Conservation (phyloP, 139 green algal genomes). For the Marvania coccoides region DNA sequence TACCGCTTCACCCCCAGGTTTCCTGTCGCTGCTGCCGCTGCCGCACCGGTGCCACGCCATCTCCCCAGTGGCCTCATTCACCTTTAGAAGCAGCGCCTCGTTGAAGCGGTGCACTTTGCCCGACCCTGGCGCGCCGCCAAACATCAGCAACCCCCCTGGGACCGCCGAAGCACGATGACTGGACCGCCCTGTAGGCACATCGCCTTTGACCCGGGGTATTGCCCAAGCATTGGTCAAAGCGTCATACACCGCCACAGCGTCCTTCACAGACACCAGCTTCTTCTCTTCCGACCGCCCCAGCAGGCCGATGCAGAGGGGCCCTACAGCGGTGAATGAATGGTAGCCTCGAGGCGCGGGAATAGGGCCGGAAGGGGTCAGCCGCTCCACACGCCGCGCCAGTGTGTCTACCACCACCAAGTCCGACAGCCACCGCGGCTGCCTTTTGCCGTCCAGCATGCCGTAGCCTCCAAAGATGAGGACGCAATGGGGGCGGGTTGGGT, state of each 20-base stretch:
- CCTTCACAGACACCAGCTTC: conserved; percentile 4
- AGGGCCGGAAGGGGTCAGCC: not conserved
- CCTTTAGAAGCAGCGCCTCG: not conserved
- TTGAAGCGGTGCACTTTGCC: not conserved
- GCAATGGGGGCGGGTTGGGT: not conserved
- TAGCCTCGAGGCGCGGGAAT: conserved; percentile 7
- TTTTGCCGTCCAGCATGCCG: not conserved
- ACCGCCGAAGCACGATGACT: not conserved
- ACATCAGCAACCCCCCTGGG: not conserved
- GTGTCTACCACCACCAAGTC: conserved; percentile 17
- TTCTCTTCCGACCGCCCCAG: not conserved
- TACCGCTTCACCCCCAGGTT: no score
- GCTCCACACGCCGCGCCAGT: not conserved
- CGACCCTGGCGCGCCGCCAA: not conserved
- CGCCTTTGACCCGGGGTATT: not conserved
- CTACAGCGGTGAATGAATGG: not conserved
- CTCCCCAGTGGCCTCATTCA: not conserved
- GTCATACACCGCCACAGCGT: conserved; percentile 1
- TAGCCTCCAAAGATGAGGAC: conserved; percentile 23
- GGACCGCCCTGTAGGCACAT: not conserved
- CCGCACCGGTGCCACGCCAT: not conserved
- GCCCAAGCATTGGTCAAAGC: not conserved
- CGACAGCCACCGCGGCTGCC: conserved; percentile 1
- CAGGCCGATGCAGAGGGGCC: conserved; percentile 2
- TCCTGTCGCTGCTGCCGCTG: not conserved